Evolutionary conservation across 2,329 filamentous ascomycete genomes (phyloP).

Genomic region (Biscogniauxia marginata): DNA sequence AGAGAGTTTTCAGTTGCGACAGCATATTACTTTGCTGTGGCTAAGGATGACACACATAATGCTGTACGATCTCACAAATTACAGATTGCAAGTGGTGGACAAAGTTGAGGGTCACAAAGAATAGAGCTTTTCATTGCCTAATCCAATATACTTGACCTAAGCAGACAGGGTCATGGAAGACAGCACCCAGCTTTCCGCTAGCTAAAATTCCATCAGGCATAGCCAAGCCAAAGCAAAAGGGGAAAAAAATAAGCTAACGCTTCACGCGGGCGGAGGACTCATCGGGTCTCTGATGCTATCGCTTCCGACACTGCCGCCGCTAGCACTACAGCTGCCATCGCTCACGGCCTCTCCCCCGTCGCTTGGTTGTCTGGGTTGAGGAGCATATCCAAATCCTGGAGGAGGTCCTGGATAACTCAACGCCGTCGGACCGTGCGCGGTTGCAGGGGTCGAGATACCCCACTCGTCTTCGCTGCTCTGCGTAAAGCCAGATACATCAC

Average conservation of each 20-base stretch:
- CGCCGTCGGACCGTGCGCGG: conserved; percentile 14
- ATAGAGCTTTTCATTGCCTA: conserved; percentile 30
- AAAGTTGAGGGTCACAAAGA: conserved; percentile 17
- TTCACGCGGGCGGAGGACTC: conserved; percentile 41
- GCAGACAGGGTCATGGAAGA: conserved; percentile 10
- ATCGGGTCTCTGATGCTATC: conserved; percentile 49
- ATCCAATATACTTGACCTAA: conserved; percentile 18
- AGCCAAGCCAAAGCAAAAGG: conserved; percentile 7
- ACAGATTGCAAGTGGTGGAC: neutral
- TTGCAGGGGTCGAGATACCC: conserved; percentile 19
- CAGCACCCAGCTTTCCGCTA: conserved; percentile 3
- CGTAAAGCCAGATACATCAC: conserved; percentile 65
- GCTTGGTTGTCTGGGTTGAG: conserved; percentile 26
- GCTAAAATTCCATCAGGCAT: neutral
- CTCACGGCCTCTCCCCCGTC: conserved; percentile 30
- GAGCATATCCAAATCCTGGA: conserved; percentile 28
- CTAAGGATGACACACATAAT: neutral
- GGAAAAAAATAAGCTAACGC: conserved; percentile 1
- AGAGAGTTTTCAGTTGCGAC: too few species aligned
- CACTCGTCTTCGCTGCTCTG: conserved; percentile 54
- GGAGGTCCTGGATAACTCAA: conserved; percentile 24
- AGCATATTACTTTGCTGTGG: too few species aligned
- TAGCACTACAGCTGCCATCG: conserved; percentile 38
- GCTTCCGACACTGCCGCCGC: conserved; percentile 46
- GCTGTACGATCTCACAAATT: neutral